Evolutionary conservation across 2,329 filamentous ascomycete genomes (phyloP).

Genomic region (Fusarium nelsonii): DNA sequence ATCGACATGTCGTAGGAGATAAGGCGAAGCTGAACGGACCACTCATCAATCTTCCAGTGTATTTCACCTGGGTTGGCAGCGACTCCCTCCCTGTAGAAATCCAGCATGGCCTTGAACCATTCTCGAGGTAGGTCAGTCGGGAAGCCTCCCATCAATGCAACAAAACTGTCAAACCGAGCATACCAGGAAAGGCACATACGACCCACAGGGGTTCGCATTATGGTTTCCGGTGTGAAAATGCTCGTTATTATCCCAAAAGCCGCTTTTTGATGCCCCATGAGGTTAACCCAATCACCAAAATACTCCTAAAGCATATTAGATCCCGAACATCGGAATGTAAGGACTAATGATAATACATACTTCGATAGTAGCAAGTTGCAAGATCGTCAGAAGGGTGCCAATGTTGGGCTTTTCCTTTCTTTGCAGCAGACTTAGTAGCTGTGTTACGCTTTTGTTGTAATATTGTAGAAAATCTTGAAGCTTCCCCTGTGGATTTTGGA

Average conservation of each 20-base stretch:
- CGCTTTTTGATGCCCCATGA: conserved; percentile 92
- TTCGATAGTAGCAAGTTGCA: conserved; percentile 94
- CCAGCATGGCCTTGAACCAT: conserved; percentile 78
- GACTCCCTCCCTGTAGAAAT: conserved; percentile 72
- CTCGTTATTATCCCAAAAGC: conserved; percentile 84
- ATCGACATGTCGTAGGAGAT: conserved; percentile 85
- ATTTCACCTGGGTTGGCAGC: conserved; percentile 71
- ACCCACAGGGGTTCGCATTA: conserved; percentile 76
- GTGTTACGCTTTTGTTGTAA: conserved; percentile 87
- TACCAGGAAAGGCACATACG: conserved; percentile 90
- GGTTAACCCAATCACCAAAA: conserved; percentile 93
- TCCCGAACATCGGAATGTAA: conserved; percentile 29
- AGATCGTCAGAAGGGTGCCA: conserved; percentile 84
- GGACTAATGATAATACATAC: conserved; percentile 58
- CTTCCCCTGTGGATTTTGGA: conserved; percentile 77
- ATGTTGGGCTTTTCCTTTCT: conserved; percentile 77
- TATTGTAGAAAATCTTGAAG: conserved; percentile 87
- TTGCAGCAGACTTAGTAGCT: conserved; percentile 78
- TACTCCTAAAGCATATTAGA: conserved; percentile 74
- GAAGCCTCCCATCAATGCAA: conserved; percentile 84
- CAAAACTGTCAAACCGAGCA: conserved; percentile 85
- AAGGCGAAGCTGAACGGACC: conserved; percentile 74
- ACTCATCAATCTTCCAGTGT: conserved; percentile 74
- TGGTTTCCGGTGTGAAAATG: conserved; percentile 81
- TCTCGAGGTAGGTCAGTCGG: conserved; percentile 78